These are phyloP conservation scores for Gardenia jasminoides DNA, from an alignment of 257 asterid species.

Conservation along the genomic window DNA sequence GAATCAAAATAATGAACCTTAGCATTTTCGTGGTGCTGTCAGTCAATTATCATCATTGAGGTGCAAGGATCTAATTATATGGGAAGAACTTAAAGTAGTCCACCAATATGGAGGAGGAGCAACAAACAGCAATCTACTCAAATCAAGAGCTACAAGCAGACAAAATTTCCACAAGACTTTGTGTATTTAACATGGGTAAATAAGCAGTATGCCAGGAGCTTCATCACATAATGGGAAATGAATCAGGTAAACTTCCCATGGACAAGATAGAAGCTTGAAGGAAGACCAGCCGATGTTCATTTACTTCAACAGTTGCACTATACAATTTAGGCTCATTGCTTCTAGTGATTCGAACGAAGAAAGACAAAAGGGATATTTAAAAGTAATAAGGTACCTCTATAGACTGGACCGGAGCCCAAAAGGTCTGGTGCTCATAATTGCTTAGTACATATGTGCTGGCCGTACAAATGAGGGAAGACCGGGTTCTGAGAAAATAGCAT, in stretches of 20 bases:
- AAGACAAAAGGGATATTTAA: background rate
- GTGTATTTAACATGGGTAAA: background rate
- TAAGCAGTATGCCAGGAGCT: background rate
- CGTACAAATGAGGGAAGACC: background rate
- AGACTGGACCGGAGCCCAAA: background rate
- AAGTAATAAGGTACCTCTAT: background rate
- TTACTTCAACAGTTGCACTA: too few relatives aligned
- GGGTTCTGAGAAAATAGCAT: background rate
- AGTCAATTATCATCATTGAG: background rate
- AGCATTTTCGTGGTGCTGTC: background rate
- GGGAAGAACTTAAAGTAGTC: background rate
- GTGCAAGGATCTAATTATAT: background rate
- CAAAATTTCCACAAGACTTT: background rate
- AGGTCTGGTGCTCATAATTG: too few relatives aligned
- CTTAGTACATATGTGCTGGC: background rate
- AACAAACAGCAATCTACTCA: background rate
- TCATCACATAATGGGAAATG: background rate
- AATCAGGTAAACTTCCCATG: background rate
- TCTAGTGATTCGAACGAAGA: background rate
- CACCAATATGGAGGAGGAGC: background rate
- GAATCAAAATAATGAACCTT: background rate
- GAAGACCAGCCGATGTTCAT: too few relatives aligned
- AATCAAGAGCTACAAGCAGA: background rate
- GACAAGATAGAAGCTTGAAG: background rate
- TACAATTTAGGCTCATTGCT: background rate